Evolutionary conservation across 371 early-diverging fungal species (phyloP).

Genomic region (Scutellospora calospora): DNA sequence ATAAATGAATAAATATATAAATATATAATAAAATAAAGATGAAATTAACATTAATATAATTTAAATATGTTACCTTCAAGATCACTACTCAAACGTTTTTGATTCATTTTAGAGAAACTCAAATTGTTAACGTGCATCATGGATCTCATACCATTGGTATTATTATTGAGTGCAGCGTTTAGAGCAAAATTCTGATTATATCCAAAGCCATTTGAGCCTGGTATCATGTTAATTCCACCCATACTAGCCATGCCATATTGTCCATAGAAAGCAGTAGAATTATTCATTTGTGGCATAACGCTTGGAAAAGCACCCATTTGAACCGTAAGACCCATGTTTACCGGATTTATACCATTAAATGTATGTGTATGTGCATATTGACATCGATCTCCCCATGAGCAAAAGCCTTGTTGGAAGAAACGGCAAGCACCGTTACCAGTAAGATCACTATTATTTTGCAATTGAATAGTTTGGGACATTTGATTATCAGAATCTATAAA

Average conservation of each 20-base stretch:
- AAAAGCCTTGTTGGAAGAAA: slow-evolving; percentile 67
- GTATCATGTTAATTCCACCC: slow-evolving; percentile 35
- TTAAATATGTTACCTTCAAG: slow-evolving; percentile 45
- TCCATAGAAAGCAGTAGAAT: slow-evolving; percentile 43
- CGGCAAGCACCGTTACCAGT: slow-evolving; percentile 52
- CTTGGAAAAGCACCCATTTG: slow-evolving; percentile 33
- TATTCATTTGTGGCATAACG: slow-evolving; percentile 42
- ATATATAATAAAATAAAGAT: too few relatives aligned
- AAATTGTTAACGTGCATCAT: slow-evolving; percentile 45
- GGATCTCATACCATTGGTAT: slow-evolving; percentile 44
- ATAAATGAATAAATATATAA: background rate
- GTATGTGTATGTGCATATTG: slow-evolving; percentile 58
- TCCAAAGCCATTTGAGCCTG: slow-evolving; percentile 45
- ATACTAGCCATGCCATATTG: slow-evolving; percentile 48
- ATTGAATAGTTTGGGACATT: background rate
- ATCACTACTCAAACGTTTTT: slow-evolving; percentile 49
- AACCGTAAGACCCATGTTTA: slow-evolving; percentile 28
- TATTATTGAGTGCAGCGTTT: slow-evolving; percentile 43
- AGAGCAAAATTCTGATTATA: slow-evolving; percentile 33
- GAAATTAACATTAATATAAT: too few relatives aligned
- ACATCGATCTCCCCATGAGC: slow-evolving; percentile 67
- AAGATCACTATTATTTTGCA: slow-evolving; percentile 13
- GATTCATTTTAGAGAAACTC: slow-evolving; percentile 44
- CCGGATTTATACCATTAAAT: slow-evolving; percentile 45
- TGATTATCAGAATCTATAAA: slow-evolving; percentile 44